These are phyloP conservation scores for Rasamsonia emersonii DNA, from an alignment of 2,329 filamentous ascomycete genomes.

Conservation along the genomic window DNA sequence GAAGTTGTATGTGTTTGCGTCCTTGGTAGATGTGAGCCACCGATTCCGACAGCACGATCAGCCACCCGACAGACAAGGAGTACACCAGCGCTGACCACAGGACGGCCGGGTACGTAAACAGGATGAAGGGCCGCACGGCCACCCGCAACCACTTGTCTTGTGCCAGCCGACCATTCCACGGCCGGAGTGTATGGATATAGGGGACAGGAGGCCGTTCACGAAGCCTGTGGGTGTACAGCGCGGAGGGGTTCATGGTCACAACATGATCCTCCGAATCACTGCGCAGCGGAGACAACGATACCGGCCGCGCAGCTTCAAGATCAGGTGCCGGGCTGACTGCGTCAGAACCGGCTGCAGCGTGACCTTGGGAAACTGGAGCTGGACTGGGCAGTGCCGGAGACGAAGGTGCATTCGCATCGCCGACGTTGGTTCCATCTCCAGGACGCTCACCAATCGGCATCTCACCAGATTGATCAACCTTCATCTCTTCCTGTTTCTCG, in stretches of 20 bases:
- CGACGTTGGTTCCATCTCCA: slow-evolving; percentile 1
- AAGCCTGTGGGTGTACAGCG: slow-evolving; percentile 61
- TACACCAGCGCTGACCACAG: slow-evolving; percentile 85
- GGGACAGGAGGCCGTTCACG: slow-evolving; percentile 59
- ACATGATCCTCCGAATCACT: slow-evolving; percentile 23
- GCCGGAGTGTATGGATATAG: slow-evolving; percentile 63
- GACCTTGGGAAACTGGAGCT: slow-evolving; percentile 4
- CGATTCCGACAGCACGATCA: slow-evolving; percentile 88
- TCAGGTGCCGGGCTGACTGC: slow-evolving; percentile 12
- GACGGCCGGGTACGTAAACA: slow-evolving; percentile 80
- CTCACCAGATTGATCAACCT: neutral
- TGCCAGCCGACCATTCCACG: slow-evolving; percentile 70
- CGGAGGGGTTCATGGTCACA: slow-evolving; percentile 17
- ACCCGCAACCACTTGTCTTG: slow-evolving; percentile 73
- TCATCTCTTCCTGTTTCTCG: slow-evolving; percentile 12
- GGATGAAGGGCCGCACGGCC: slow-evolving; percentile 69
- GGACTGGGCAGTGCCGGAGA: slow-evolving; percentile 10
- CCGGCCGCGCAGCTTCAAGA: slow-evolving; percentile 19
- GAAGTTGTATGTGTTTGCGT: slow-evolving; percentile 64
- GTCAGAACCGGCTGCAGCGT: slow-evolving; percentile 1
- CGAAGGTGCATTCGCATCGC: slow-evolving; percentile 10
- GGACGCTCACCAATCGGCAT: neutral
- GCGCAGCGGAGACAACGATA: slow-evolving; percentile 19
- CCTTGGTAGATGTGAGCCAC: slow-evolving; percentile 71
- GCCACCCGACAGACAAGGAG: slow-evolving; percentile 81